Base-by-base conservation (phyloP, 2,329 filamentous ascomycete genomes). In the Penicillium sp. region DNA sequence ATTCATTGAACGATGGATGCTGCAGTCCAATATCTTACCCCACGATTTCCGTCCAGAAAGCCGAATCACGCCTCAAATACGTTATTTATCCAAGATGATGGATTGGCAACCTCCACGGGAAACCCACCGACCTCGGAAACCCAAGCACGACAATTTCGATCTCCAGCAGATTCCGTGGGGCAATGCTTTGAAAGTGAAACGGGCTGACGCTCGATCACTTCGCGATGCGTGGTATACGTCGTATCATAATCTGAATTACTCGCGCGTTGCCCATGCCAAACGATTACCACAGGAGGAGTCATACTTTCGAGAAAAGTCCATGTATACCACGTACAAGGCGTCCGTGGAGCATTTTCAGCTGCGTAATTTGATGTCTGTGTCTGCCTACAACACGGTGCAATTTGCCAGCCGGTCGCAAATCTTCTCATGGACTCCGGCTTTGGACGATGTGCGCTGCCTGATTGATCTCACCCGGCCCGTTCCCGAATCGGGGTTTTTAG, bases 341-440 rank as follows among this genome's bases (percentile, higher is more conserved):
- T 67, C 64, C n/a, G 69, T 74, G 31, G 67, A 71, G 18, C 76
- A 80, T 52, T 79, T 77, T 45, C 76, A 80, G 48, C 66, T 80
- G 3, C 74, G 76, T 10, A 77, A 79, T 45, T 58, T 77, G 6
- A 64, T 80, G 50, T 72, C 73, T 4, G 70, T 73, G 3, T 71
- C 68, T 6, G 71, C 72, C 9, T 69, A 71, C 27, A 73, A 75
- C 42, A 75, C 76, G 32, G 57, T 79, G 3, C 74, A 73, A 49
- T 80, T 77, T 51, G 69, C 71, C 15, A 59, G 61, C 14, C 63
- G 66, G 17, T 68, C 66, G 11, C 66, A 67, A 40, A 59, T 80
- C 3, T 64, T 69, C 37, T 70, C 68, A 10, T 74, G 72, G 39
- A 67, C 73, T 17, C 68, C 72, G 0, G 64, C 63, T 17, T 69